Percentiles rank a stretch among this genome's conserved stretches.
phyloP scores from a whole-genome alignment of 2,329 filamentous ascomycete species.

The Aspergillus sergii region DNA sequence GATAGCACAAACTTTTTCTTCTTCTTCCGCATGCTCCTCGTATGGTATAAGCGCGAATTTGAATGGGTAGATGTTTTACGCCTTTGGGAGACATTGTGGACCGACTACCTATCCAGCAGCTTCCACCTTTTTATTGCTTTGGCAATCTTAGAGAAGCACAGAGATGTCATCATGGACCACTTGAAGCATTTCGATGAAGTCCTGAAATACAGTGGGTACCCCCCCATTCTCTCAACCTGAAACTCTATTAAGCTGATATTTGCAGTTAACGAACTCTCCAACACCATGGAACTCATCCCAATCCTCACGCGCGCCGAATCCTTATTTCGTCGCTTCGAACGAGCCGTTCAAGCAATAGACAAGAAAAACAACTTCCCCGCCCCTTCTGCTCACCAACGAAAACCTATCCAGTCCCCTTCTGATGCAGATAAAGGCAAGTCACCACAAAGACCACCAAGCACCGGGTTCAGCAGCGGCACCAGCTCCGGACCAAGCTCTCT shows the following conservation, averaged over 20 bases:
- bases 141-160: constrained; percentile 91
- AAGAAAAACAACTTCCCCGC: constrained; percentile 84
- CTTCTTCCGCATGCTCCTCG: constrained; percentile 98
- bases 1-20: constrained; percentile 99
- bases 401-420: constrained; percentile 31
- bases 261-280: constrained; percentile 89
- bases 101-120: constrained; percentile 82
- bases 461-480: constrained; percentile 30
- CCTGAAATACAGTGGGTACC: constrained; percentile 80
- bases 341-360: constrained; percentile 87
- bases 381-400: constrained; percentile 50
- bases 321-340: constrained; percentile 84
- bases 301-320: constrained; percentile 86
- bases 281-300: constrained; percentile 85
- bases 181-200: constrained; percentile 95
- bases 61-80: constrained; percentile 82
- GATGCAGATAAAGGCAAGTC: constrained; percentile 36
- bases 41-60: constrained; percentile 99
- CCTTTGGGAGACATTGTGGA: constrained; percentile 94
- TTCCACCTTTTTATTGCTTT: constrained; percentile 95
- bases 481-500: constrained; percentile 11
- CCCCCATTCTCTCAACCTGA: background rate
- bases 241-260: background rate
- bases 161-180: constrained; percentile 95
- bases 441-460: constrained; percentile 21